Base-by-base conservation (phyloP, 306 rosid species). In the Oemleria cerasiformis region DNA sequence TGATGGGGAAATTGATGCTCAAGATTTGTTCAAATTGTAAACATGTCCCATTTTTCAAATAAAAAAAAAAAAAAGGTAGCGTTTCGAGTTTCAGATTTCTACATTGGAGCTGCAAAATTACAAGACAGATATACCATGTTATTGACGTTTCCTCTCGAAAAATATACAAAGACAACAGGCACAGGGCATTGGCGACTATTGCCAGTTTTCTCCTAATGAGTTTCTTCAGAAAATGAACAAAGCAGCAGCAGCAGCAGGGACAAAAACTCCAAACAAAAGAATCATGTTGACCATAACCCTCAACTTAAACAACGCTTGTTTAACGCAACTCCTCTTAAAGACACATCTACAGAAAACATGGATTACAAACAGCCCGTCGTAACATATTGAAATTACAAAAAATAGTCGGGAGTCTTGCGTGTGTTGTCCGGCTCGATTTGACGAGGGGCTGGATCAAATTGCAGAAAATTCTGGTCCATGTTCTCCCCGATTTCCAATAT, bases 381-480 rank as follows among this genome's bases (percentile, higher is more conserved):
- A 79, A 84, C 58, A 74, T 73, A 74, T 67, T 65, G 69, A 80
- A 82, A 88, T 93, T 81, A 93, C 89, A 93, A 91, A 91, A 93
- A 93, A 87, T 93, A 93, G 77, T 93, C 98, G 0, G 98, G 98
- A 63, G 98, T 93, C 97, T 90, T 93, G 82, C 98, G 96, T 53
- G 98, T 84, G 61, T 90, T 83, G 92, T 93, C 98, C 0, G 98
- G 98, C 75, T 93, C 98, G 67, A 93, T 87, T 84, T 93, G 98
- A 71, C 98, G 83, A 36, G 98, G 98, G 64, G 98, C 98, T 5
- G 98, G 98, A 76, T 93, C 98, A 86, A 93, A 93, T 81, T 93
- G 98, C 83, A 93, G 96, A 80, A 93, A 93, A 80, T 93, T 90
- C 89, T 93, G 98, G 63, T 93, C 98, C 98, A 93, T 93, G 58